A percentile compares a stretch with the other conserved stretches of the same genome.
Evolutionary conservation across 352 stramenopile genomes (phyloP).

Genomic region (Plasmopara muralis): DNA sequence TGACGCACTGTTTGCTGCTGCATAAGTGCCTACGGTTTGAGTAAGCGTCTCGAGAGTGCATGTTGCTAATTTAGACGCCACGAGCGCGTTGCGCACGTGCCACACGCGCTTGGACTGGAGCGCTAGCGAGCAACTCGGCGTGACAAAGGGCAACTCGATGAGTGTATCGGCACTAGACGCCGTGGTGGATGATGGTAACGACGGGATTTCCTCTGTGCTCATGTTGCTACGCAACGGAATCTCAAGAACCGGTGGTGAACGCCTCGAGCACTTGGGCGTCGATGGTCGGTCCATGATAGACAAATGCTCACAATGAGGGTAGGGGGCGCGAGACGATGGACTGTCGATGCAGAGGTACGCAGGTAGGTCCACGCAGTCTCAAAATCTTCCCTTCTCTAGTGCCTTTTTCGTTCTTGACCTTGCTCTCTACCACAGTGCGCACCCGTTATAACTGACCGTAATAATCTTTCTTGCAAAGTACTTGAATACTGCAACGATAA

Average conservation of each 20-base stretch:
- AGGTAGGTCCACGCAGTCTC: neutral
- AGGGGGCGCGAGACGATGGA: constrained; percentile 4
- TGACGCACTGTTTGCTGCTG: constrained; percentile 5
- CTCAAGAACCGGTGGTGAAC: constrained; percentile 9
- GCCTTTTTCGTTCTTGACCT: constrained; percentile 9
- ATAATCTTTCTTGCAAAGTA: constrained; percentile 21
- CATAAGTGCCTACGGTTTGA: constrained; percentile 31
- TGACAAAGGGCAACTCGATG: constrained; percentile 55
- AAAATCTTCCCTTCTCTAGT: constrained; percentile 3
- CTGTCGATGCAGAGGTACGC: constrained; percentile 1
- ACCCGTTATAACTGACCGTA: constrained; percentile 16
- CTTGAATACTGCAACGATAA: neutral
- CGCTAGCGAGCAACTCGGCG: constrained; percentile 45
- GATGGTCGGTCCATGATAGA: constrained; percentile 9
- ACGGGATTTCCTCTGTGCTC: constrained; percentile 33
- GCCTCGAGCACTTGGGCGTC: constrained; percentile 14
- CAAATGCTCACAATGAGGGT: constrained; percentile 11
- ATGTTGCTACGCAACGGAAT: constrained; percentile 53
- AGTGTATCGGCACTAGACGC: constrained; percentile 34
- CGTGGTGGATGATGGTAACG: constrained; percentile 54
- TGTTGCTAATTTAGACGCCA: constrained; percentile 47
- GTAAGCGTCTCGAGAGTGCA: constrained; percentile 38
- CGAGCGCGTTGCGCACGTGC: constrained; percentile 59
- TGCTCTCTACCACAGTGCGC: constrained; percentile 19
- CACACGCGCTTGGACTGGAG: constrained; percentile 69